Conservation (phyloP, 140 eudicot species). For the Oenanthe javanica region DNA sequence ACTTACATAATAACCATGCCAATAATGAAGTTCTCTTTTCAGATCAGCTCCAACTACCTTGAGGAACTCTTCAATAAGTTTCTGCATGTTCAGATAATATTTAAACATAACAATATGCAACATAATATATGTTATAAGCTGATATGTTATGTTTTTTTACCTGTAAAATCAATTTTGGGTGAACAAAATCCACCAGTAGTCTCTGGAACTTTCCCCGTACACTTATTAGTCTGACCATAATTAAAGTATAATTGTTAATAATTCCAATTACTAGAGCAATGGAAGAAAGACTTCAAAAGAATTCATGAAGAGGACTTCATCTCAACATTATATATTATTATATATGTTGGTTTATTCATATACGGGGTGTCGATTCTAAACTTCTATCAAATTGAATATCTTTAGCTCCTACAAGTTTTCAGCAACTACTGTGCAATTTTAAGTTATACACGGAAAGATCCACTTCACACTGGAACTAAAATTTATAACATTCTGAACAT, state of each 20-base stretch:
- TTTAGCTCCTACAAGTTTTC: background rate
- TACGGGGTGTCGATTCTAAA: background rate
- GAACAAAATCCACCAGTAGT: conserved; percentile 69
- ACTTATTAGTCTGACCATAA: conserved; percentile 35
- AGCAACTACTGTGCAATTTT: background rate
- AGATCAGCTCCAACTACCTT: conserved; percentile 50
- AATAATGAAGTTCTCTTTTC: conserved; percentile 70
- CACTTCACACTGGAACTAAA: background rate
- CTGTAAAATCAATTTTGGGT: conserved; percentile 73
- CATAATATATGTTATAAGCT: background rate
- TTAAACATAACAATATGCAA: background rate
- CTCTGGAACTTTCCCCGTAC: conserved; percentile 63
- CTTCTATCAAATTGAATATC: background rate
- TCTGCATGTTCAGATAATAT: conserved; percentile 28
- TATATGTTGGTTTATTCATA: background rate
- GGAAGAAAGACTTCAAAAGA: background rate
- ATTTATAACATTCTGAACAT: background rate
- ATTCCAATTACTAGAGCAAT: background rate
- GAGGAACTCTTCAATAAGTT: conserved; percentile 70
- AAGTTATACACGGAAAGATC: background rate
- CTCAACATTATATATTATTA: background rate
- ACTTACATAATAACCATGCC: conserved; percentile 87
- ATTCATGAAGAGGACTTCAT: background rate
- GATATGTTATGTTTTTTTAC: conserved; percentile 21
- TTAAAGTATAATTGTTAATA: background rate